phyloP scores from a whole-genome alignment of 176 grass and related monocot species.

The Oryza meyeriana region DNA sequence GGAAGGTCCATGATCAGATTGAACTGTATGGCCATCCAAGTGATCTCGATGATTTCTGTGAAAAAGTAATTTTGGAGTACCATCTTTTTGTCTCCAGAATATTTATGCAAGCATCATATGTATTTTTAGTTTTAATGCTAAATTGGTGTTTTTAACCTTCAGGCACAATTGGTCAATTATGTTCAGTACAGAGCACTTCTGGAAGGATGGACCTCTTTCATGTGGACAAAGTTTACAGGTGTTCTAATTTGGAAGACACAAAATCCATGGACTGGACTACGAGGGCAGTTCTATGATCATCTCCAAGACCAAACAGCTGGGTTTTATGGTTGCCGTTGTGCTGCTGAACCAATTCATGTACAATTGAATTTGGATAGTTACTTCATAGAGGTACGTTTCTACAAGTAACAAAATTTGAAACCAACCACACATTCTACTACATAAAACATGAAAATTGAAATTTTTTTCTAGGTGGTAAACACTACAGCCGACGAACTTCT shows the following conservation, averaged over 20 bases:
- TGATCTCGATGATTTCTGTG: constrained; percentile 86
- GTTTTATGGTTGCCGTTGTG: constrained; percentile 86
- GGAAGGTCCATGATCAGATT: constrained; percentile 94
- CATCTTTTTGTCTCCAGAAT: background rate
- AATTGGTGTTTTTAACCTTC: constrained; percentile 28
- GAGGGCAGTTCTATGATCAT: constrained; percentile 97
- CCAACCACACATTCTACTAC: background rate
- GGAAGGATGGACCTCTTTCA: constrained; percentile 97
- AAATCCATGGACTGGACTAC: constrained; percentile 92
- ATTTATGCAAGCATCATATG: background rate
- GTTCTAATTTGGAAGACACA: constrained; percentile 97
- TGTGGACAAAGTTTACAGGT: constrained; percentile 97
- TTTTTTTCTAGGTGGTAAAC: constrained; percentile 76
- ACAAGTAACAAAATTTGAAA: background rate
- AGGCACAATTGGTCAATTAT: constrained; percentile 94
- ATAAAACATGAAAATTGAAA: constrained; percentile 24
- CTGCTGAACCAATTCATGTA: constrained; percentile 81
- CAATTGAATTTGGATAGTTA: constrained; percentile 85
- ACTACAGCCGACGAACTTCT: constrained; percentile 60
- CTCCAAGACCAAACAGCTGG: constrained; percentile 93
- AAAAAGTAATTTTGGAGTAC: constrained; percentile 54
- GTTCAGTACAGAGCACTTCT: constrained; percentile 92
- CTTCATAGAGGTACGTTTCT: constrained; percentile 73
- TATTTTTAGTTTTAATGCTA: constrained; percentile 29
- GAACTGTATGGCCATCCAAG: constrained; percentile 68